Evolutionary conservation across 179 eudicot genomes (phyloP).

Genomic region (Spinacia oleracea): DNA sequence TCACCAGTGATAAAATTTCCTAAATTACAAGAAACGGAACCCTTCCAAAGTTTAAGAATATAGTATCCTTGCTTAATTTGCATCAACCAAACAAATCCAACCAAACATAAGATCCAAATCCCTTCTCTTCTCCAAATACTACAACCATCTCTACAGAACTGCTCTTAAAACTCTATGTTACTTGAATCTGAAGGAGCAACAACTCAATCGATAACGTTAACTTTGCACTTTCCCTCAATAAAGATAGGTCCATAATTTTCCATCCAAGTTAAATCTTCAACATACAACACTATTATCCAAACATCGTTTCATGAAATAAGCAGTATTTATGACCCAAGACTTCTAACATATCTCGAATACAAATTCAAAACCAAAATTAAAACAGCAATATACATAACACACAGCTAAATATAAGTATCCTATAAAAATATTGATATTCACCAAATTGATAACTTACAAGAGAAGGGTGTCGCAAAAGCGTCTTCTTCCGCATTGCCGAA

Average conservation of each 20-base stretch:
- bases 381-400: background rate
- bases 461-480: slow-evolving; percentile 64
- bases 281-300: background rate
- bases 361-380: background rate
- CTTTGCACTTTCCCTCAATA: background rate
- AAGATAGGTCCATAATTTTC: background rate
- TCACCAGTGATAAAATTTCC: background rate
- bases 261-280: background rate
- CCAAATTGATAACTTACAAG: slow-evolving; percentile 41
- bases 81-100: background rate
- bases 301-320: background rate
- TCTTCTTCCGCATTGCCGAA: slow-evolving; percentile 36
- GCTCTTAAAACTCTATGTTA: background rate
- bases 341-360: background rate
- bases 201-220: background rate
- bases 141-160: background rate
- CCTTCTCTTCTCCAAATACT: background rate
- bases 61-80: background rate
- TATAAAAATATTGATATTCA: background rate
- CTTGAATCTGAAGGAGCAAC: background rate
- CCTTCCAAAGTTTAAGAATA: too few relatives aligned
- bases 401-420: too few relatives aligned
- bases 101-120: background rate
- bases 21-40: background rate
- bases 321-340: background rate